phyloP scores from a whole-genome alignment of 805 yeast species.

The Saccharomyces mikatae region DNA sequence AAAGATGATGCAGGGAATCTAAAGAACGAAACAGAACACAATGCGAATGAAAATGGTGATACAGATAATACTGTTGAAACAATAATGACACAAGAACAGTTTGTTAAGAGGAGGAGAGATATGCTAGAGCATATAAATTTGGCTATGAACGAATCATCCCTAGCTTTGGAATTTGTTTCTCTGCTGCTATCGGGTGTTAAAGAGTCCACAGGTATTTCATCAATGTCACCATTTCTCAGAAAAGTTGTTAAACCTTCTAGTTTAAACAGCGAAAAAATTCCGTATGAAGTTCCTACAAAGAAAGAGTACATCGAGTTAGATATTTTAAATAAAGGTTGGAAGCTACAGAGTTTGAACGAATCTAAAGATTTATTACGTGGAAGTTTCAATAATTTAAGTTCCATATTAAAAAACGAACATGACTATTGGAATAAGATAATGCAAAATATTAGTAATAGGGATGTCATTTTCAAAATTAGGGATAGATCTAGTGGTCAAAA shows the following conservation, averaged over 20 bases:
- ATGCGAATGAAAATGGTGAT: neutral
- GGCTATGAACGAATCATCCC: constrained; percentile 82
- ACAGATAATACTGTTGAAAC: constrained; percentile 14
- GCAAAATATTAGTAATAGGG: constrained; percentile 16
- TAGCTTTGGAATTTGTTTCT: constrained; percentile 82
- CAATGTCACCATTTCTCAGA: constrained; percentile 79
- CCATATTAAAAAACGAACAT: constrained; percentile 53
- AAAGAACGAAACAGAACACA: neutral
- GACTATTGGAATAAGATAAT: constrained; percentile 45
- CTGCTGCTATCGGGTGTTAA: constrained; percentile 69
- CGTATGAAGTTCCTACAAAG: constrained; percentile 11
- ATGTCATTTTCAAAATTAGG: constrained; percentile 52
- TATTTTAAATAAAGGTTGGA: constrained; percentile 61
- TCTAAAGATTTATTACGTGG: constrained; percentile 44
- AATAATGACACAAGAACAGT: constrained; percentile 30
- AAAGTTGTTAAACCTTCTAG: constrained; percentile 72
- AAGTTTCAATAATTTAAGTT: constrained; percentile 44
- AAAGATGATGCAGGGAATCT: constrained; percentile 3
- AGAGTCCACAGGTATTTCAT: constrained; percentile 78
- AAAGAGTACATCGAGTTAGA: constrained; percentile 23
- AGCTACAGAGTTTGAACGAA: constrained; percentile 55
- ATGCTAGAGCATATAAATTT: constrained; percentile 45
- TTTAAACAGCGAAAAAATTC: constrained; percentile 40
- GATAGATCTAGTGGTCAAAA: constrained; percentile 46
- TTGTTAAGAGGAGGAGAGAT: constrained; percentile 44